Conservation (phyloP, 257 asterid genomes). For the Penstemon eatonii region DNA sequence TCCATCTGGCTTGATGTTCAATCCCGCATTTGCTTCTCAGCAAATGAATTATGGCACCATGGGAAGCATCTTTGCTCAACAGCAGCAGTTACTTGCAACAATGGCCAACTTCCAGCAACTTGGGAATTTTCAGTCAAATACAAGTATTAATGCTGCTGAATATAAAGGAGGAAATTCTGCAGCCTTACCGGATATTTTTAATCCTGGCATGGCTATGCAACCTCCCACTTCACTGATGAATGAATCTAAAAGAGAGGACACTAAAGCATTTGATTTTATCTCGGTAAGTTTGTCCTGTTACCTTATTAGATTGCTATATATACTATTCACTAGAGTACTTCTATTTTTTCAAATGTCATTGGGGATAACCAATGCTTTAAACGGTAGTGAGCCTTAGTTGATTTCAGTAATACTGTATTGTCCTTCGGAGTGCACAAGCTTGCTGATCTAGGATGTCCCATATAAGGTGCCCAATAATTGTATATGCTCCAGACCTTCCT, state of each 20-base stretch:
- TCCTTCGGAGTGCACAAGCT: neutral
- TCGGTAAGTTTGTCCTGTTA: constrained; percentile 56
- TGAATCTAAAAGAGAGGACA: constrained; percentile 74
- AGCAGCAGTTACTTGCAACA: constrained; percentile 70
- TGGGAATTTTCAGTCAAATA: constrained; percentile 55
- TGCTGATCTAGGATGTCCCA: neutral
- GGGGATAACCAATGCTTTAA: constrained; percentile 13
- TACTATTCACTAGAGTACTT: neutral
- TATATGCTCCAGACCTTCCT: constrained; percentile 7
- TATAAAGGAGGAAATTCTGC: constrained; percentile 51
- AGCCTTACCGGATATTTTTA: constrained; percentile 82
- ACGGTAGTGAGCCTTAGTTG: constrained; percentile 4
- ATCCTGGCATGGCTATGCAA: constrained; percentile 60
- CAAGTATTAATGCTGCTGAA: constrained; percentile 47
- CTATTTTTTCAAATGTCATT: neutral
- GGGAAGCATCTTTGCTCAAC: constrained; percentile 78
- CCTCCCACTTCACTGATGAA: constrained; percentile 82
- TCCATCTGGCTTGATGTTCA: constrained; percentile 66
- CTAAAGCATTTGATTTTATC: constrained; percentile 91
- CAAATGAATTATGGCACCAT: constrained; percentile 58
- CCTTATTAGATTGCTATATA: neutral
- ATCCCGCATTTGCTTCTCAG: constrained; percentile 67
- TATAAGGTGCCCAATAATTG: neutral
- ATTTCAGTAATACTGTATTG: neutral
- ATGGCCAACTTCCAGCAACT: constrained; percentile 87